Percentiles rank a stretch among this genome's conserved stretches.
Evolutionary conservation across 768 basidiomycete species (phyloP).

Genomic region (Lentinula sp.): DNA sequence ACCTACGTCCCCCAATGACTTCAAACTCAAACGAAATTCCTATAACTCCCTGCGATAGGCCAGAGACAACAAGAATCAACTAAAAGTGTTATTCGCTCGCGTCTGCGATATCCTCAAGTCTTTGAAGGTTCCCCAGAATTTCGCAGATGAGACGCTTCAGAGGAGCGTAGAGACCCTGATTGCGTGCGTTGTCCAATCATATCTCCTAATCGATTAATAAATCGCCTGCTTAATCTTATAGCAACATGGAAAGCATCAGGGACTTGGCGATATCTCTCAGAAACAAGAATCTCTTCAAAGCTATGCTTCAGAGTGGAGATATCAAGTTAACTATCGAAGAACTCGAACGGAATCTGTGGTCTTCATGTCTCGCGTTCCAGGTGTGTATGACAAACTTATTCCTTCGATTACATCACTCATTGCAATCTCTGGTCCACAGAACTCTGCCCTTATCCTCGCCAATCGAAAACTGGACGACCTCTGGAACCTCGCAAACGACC

Average conservation of each 20-base stretch:
- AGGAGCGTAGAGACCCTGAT: neutral
- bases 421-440: neutral
- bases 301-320: neutral
- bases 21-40: neutral
- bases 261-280: neutral
- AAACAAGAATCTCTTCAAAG: neutral
- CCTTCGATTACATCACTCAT: too few species aligned
- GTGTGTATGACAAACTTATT: neutral
- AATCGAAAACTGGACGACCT: neutral
- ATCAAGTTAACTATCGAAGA: neutral
- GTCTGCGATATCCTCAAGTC: neutral
- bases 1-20: neutral
- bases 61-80: neutral
- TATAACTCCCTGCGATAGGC: neutral
- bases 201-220: neutral
- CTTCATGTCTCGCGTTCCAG: neutral
- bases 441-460: neutral
- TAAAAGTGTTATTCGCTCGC: neutral
- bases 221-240: neutral
- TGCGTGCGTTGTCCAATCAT: neutral
- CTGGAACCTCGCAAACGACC: neutral
- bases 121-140: neutral
- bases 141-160: neutral
- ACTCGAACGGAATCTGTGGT: conserved; percentile 1
- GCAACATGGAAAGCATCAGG: neutral